Conservation (phyloP, 1,139 yeast genomes). For the Geotrichum carabidarum region DNA sequence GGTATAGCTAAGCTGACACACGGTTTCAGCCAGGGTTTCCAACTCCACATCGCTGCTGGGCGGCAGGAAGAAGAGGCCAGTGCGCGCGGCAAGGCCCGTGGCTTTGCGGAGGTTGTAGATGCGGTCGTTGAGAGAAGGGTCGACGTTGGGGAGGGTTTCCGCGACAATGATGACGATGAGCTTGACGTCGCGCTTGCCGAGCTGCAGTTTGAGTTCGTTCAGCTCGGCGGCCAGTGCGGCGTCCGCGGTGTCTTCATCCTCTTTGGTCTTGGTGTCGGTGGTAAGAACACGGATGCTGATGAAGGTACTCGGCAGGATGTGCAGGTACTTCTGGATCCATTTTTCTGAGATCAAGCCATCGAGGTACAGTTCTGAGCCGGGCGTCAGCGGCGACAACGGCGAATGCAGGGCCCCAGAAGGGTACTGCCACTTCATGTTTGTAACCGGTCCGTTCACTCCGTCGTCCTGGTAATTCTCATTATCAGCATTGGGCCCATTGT, state of each 20-base stretch:
- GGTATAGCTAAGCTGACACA: conserved; percentile 38
- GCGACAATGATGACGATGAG: conserved; percentile 37
- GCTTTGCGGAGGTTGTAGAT: conserved; percentile 40
- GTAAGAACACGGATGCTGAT: conserved; percentile 42
- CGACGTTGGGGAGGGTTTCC: conserved; percentile 31
- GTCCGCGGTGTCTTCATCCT: conserved; percentile 33
- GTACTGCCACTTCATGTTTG: conserved; percentile 29
- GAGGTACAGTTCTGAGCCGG: conserved; percentile 39
- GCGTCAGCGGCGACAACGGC: conserved; percentile 42
- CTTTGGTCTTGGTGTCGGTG: conserved; percentile 8
- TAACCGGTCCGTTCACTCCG: background rate
- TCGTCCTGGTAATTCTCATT: background rate
- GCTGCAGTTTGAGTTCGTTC: conserved; percentile 34
- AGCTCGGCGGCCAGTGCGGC: conserved; percentile 38
- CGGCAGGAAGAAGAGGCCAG: conserved; percentile 44
- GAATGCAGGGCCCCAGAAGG: conserved; percentile 33
- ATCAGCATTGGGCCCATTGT: background rate
- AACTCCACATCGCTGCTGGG: conserved; percentile 40
- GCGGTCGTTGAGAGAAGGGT: conserved; percentile 36
- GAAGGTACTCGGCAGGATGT: conserved; percentile 43
- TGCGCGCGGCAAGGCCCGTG: conserved; percentile 43
- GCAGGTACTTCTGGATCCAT: conserved; percentile 50
- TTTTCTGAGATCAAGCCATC: conserved; percentile 42
- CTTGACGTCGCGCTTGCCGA: conserved; percentile 34
- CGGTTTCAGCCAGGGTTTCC: conserved; percentile 39